A percentile compares a stretch with the other conserved stretches of the same genome.
phyloP scores from a whole-genome alignment of 805 yeast genomes.

The Starmerella tilneyi region DNA sequence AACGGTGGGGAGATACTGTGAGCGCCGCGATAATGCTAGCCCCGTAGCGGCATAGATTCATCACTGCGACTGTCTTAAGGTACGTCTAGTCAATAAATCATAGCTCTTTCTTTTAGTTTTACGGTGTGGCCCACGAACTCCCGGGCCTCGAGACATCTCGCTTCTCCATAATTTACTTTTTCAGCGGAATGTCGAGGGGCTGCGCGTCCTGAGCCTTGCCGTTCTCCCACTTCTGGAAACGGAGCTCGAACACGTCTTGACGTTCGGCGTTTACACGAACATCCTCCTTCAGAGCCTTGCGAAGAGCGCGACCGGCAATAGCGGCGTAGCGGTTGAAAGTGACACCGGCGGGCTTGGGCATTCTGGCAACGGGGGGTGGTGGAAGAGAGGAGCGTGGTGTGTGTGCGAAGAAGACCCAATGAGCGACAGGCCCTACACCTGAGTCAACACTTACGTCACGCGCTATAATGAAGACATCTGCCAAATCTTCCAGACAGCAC shows the following conservation, averaged over 20 bases:
- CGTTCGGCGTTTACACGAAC: constrained; percentile 56
- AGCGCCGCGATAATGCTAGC: background rate
- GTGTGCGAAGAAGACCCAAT: background rate
- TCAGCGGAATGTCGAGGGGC: constrained; percentile 22
- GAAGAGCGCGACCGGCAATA: constrained; percentile 79
- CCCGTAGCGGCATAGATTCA: no score
- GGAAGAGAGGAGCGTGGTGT: background rate
- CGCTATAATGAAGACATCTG: no score
- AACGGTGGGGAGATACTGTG: background rate
- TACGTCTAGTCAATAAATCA: background rate
- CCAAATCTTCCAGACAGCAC: no score
- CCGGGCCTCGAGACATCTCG: background rate
- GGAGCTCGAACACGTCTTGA: constrained; percentile 67
- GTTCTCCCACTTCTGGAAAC: constrained; percentile 56
- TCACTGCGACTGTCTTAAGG: background rate
- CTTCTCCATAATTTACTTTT: constrained; percentile 7
- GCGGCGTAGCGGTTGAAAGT: constrained; percentile 82
- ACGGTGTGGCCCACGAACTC: background rate
- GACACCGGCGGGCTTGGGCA: constrained; percentile 27
- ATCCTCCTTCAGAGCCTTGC: constrained; percentile 82
- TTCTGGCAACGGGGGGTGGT: constrained; percentile 3
- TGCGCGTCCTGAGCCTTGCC: constrained; percentile 39
- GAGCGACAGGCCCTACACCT: background rate
- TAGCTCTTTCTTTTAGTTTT: background rate
- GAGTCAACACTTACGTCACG: background rate